phyloP scores from a whole-genome alignment of 306 rosid species.

The Fragaria ananassa region DNA sequence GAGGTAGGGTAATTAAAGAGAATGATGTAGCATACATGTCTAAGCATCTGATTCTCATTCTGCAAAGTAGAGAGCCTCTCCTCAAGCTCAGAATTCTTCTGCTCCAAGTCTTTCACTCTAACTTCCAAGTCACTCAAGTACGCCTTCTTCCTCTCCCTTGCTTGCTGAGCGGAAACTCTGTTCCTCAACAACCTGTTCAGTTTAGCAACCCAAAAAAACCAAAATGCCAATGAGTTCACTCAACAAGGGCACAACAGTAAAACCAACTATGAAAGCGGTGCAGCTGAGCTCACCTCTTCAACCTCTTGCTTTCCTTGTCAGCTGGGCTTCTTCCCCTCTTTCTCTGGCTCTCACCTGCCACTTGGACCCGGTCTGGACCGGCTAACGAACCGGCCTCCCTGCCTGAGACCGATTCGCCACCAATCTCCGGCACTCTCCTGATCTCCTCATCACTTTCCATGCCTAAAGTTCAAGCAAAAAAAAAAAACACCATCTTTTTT shows the following conservation, averaged over 20 bases:
- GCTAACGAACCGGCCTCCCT: constrained; percentile 50
- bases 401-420: constrained; percentile 76
- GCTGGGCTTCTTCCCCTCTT: constrained; percentile 91
- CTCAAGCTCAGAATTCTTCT: constrained; percentile 76
- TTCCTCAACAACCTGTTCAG: constrained; percentile 73
- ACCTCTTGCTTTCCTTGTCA: constrained; percentile 92
- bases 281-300: constrained; percentile 62
- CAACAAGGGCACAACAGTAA: constrained; percentile 12
- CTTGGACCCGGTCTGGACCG: constrained; percentile 66
- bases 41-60: constrained; percentile 98
- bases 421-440: constrained; percentile 93
- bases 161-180: constrained; percentile 97
- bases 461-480: constrained; percentile 33
- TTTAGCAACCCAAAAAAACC: neutral
- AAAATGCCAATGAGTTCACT: constrained; percentile 25
- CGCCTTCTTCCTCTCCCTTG: constrained; percentile 95
- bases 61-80: constrained; percentile 85
- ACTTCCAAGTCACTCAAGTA: constrained; percentile 80
- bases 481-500: neutral
- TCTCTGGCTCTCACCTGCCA: constrained; percentile 61
- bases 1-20: neutral
- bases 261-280: neutral
- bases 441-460: constrained; percentile 95
- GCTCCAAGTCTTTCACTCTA: constrained; percentile 68
- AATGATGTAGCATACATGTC: constrained; percentile 58